Evolutionary conservation across 192 early-diverging fungal genomes (phyloP), one percentile per base, ranked within the genome.

Genomic region (Backusella westeae): DNA sequence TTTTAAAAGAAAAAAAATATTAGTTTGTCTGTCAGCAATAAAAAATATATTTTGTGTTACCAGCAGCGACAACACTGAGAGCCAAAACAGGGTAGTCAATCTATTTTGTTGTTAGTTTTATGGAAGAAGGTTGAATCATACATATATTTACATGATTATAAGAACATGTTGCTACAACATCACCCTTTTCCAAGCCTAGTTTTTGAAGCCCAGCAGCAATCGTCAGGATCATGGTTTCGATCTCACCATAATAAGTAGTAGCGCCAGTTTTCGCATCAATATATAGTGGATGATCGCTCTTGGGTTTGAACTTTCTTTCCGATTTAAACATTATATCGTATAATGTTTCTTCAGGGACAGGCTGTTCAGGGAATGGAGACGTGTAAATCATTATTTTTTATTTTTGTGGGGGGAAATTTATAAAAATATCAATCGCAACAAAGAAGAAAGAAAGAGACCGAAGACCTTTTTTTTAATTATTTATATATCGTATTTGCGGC

Each of bases 121-220:
- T 49, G 5, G 7, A 49, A 49, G 46, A 49, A 5, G 42, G 5
- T 21, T 14, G 34, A 36, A 1, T 23, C 34, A 29, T 67, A n/a
- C 15, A 38, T 15, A 56, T 8, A 32, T 32, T 73, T 38, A 90
- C 85, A 19, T 88, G 85, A 81, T 94, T 96, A 35, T 89, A 93
- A 19, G 92, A 80, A 26, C 88, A 85, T 19, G 93, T 78, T 19
- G 87, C 91, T 19, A 95, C 78, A 6, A 92, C 87, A 70, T 95
- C 91, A 36, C 92, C 91, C 29, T 85, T 87, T 41, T 87, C 85
- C 59, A 95, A 85, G 4, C 85, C 87, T 6, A 91, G 72, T 66
- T 80, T 76, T 74, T 69, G 73, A 69, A 89, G 82, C 49, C 89
- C 91, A 68, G 75, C 81, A 44, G 84, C 82, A 34, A 91, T 83